phyloP scores from a whole-genome alignment of 2,329 filamentous ascomycete genomes.

The Albifimbria verrucaria region DNA sequence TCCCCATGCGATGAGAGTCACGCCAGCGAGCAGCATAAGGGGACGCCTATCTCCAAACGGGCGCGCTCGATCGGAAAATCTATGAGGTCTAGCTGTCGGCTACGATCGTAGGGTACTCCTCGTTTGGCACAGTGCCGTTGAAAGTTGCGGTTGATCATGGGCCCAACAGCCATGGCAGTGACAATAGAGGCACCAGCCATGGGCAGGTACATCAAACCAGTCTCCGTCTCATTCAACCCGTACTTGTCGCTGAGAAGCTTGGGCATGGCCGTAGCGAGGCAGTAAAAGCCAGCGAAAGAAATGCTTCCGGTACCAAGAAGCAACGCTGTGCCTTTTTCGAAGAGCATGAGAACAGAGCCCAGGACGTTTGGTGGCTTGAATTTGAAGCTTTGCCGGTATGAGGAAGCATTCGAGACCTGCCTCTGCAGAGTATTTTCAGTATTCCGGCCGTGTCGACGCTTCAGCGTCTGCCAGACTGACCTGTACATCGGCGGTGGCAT shows the following conservation, averaged over 20 bases:
- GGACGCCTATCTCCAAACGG: slow-evolving; percentile 45
- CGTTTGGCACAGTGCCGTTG: slow-evolving; percentile 53
- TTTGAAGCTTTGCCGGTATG: slow-evolving; percentile 22
- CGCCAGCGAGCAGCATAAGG: slow-evolving; percentile 48
- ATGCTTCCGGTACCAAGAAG: slow-evolving; percentile 42
- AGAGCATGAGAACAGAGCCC: slow-evolving; percentile 35
- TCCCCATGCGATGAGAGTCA: slow-evolving; percentile 46
- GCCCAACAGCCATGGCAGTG: slow-evolving; percentile 45
- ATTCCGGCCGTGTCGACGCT: slow-evolving; percentile 12
- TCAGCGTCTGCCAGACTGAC: slow-evolving; percentile 28
- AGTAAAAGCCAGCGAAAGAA: slow-evolving; percentile 49
- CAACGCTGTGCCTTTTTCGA: slow-evolving; percentile 39
- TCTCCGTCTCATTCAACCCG: slow-evolving; percentile 51
- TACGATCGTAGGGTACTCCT: slow-evolving; percentile 50
- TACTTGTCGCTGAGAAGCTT: slow-evolving; percentile 49
- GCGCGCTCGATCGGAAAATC: slow-evolving; percentile 50
- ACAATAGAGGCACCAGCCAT: slow-evolving; percentile 46
- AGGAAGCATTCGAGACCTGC: slow-evolving; percentile 12
- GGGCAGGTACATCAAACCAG: slow-evolving; percentile 53
- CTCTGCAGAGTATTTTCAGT: slow-evolving; percentile 7
- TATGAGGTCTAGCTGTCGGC: slow-evolving; percentile 45
- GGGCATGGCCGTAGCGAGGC: slow-evolving; percentile 42
- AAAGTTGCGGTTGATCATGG: slow-evolving; percentile 65
- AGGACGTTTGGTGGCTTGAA: slow-evolving; percentile 39
- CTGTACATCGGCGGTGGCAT: slow-evolving; percentile 34